Percentiles rank a stretch among this genome's conserved stretches.
Conservation (phyloP, 2,329 filamentous ascomycete genomes). For the Colletotrichum horii region DNA sequence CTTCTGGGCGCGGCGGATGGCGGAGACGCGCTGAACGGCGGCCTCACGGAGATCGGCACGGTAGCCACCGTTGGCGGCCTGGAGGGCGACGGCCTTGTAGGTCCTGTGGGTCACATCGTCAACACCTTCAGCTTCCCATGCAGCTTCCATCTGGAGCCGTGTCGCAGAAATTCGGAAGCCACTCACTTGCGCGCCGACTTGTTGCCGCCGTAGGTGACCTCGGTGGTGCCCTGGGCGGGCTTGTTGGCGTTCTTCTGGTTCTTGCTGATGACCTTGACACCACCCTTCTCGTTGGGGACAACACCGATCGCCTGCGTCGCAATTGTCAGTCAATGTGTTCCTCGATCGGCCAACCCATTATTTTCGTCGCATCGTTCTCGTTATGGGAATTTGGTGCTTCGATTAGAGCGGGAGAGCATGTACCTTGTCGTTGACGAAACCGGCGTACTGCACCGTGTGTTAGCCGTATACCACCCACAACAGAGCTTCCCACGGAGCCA, state of each 20-base stretch:
- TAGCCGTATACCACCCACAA: slow-evolving; percentile 30
- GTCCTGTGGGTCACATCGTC: slow-evolving; percentile 58
- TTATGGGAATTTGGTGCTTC: not conserved
- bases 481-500: not conserved
- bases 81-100: slow-evolving; percentile 87
- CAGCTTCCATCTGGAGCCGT: not conserved
- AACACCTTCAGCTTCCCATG: not conserved
- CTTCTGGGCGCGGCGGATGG: slow-evolving; percentile 80
- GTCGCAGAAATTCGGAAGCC: not conserved
- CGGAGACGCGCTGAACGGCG: slow-evolving; percentile 86
- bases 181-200: slow-evolving; percentile 80
- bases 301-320: slow-evolving; percentile 78
- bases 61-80: slow-evolving; percentile 85
- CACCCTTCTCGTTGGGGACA: slow-evolving; percentile 76
- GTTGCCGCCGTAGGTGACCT: slow-evolving; percentile 71
- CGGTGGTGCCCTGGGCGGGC: slow-evolving; percentile 71
- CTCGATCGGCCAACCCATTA: slow-evolving; percentile 7
- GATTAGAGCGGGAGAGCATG: slow-evolving; percentile 1
- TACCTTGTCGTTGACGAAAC: slow-evolving; percentile 95
- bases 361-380: slow-evolving; percentile 1
- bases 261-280: slow-evolving; percentile 84
- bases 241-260: slow-evolving; percentile 74
- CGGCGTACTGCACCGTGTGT: slow-evolving; percentile 72
- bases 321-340: slow-evolving; percentile 5
- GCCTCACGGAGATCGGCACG: slow-evolving; percentile 76